Percentiles rank a stretch among this genome's conserved stretches.
Conservation (phyloP, 352 stramenopile genomes). For the Pythium brassicae region DNA sequence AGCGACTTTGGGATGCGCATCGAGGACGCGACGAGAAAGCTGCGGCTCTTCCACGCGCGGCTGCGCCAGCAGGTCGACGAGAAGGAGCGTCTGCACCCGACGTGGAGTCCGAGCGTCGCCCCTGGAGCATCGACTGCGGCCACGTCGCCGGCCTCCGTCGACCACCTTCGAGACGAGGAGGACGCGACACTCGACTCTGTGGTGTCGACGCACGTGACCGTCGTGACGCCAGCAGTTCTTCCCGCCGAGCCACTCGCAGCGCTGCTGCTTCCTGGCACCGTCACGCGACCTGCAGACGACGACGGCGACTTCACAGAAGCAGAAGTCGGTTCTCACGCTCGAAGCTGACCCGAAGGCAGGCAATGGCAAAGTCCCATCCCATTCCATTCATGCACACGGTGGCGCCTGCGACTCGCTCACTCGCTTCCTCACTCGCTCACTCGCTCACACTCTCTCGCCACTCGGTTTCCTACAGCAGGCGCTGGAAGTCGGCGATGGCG, state of each 20-base stretch:
- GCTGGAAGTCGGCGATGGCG: constrained; percentile 76
- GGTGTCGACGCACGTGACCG: neutral
- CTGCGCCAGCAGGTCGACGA: constrained; percentile 29
- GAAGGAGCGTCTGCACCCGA: constrained; percentile 1
- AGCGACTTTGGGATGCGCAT: constrained; percentile 25
- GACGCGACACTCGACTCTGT: neutral
- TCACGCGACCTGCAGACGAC: constrained; percentile 7
- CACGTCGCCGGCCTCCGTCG: neutral
- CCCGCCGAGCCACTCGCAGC: neutral
- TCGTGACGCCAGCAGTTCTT: too few species aligned
- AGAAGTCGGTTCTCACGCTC: neutral
- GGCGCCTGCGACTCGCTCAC: neutral
- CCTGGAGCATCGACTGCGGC: neutral
- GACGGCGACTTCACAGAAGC: neutral
- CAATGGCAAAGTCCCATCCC: neutral
- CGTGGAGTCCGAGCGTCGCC: neutral
- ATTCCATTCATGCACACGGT: neutral
- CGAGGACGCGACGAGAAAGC: constrained; percentile 25
- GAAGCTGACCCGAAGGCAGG: neutral
- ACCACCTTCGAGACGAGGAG: neutral
- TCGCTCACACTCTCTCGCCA: neutral
- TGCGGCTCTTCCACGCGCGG: constrained; percentile 34
- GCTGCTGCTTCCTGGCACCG: constrained; percentile 17
- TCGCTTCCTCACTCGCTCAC: neutral
- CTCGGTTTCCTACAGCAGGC: constrained; percentile 41